Evolutionary conservation across 1,139 yeast species (phyloP), one percentile per base, ranked within the genome.

Genomic region (Sporopachydermia cereana): DNA sequence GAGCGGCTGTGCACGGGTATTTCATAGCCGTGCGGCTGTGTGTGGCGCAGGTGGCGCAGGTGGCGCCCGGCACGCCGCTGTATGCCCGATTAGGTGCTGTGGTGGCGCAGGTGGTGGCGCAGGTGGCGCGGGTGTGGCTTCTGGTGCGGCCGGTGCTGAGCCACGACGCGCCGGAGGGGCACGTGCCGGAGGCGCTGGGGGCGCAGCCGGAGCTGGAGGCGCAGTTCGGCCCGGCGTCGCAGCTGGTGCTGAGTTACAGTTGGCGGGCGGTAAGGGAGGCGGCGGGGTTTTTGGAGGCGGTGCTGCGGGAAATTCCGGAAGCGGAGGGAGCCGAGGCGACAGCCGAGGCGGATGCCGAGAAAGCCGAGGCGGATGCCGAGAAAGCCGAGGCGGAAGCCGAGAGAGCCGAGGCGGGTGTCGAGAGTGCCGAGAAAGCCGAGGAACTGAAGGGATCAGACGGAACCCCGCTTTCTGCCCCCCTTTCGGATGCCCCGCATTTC

Each of bases 211-310:
- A 60, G 25, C 51, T 67, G 3, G 70, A 67, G 44, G 51, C 53
- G 1, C 57, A 56, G 43, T 71, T 68, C 48, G 76, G 81, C 17
- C 72, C 75, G 2, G 75, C 77, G 1, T 72, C 80, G 4, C 84
- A 79, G 53, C 61, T 77, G n/a, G 66, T 77, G n/a, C 62, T 73
- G 18, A 82, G 82, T 53, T 85, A 79, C 57, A 74, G 88, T 3
- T 89, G 96, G 93, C 76, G 93, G 58, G 76, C 86, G 0, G 68
- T 85, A n/a, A 85, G 84, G 53, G 95, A 86, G 51, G 75, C 89
- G 0, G 74, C 88, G 0, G 59, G 67, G 2, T 60, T 85, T 30
- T 53, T 84, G 21, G 71, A 71, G 22, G 58, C 64, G 1, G 47
- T 82, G 0, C 54, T 79, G 9, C 52, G 58, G 0, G 50, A 54